Evolutionary conservation across 2,329 filamentous ascomycete species (phyloP).

Genomic region (Penicillium sp.): DNA sequence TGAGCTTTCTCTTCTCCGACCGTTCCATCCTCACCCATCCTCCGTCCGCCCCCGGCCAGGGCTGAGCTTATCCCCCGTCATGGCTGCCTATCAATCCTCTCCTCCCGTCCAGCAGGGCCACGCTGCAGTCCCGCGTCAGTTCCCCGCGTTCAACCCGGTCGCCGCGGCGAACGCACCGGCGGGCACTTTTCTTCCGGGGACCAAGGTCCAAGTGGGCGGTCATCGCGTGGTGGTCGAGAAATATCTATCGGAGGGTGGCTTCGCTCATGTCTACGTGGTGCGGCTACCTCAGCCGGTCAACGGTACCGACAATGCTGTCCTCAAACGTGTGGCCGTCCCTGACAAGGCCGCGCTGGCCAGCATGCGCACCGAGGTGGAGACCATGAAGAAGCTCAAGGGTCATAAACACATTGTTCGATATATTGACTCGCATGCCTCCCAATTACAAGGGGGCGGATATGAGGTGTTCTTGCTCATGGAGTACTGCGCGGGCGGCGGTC

Average conservation of each 20-base stretch:
- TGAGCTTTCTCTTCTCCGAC: conserved; percentile 6
- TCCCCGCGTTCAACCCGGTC: conserved; percentile 32
- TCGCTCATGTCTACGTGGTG: conserved; percentile 97
- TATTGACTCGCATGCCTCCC: conserved; percentile 95
- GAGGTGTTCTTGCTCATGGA: conserved; percentile 99
- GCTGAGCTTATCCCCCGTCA: conserved; percentile 18
- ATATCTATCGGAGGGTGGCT: conserved; percentile 96
- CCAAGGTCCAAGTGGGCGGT: conserved; percentile 90
- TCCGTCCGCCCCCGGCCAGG: conserved; percentile 20
- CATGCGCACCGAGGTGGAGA: conserved; percentile 98
- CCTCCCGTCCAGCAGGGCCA: conserved; percentile 26
- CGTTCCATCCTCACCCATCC: conserved; percentile 1
- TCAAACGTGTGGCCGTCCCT: conserved; percentile 93
- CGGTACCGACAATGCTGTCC: conserved; percentile 72
- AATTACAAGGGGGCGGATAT: conserved; percentile 86
- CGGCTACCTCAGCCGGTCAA: conserved; percentile 71
- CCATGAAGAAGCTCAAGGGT: conserved; percentile 98
- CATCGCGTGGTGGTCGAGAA: conserved; percentile 93
- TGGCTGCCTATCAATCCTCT: conserved; percentile 29
- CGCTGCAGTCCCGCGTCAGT: conserved; percentile 24
- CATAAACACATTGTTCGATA: conserved; percentile 96
- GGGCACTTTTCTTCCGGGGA: conserved; percentile 86
- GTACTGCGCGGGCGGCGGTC: conserved; percentile 84
- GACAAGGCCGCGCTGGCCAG: conserved; percentile 90
- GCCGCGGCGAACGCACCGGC: conserved; percentile 46